These are phyloP conservation scores for Diaporthe nobilis DNA, from an alignment of 2,329 filamentous ascomycete species.

Conservation along the genomic window DNA sequence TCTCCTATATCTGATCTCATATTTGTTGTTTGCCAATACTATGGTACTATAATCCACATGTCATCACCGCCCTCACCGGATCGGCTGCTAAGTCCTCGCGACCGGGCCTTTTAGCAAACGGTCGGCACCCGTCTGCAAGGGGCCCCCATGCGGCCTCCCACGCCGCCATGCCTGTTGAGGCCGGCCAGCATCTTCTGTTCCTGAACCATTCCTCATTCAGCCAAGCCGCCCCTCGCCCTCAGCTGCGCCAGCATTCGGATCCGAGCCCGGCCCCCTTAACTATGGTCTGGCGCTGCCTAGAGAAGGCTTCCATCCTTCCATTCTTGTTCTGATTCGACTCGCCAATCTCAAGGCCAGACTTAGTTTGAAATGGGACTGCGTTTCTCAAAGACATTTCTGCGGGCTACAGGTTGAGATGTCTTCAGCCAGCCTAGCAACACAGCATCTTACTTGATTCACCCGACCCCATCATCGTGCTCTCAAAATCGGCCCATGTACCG, in stretches of 20 bases:
- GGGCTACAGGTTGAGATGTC: background rate
- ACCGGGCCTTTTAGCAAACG: constrained; percentile 13
- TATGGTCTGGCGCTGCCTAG: background rate
- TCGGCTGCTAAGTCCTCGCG: constrained; percentile 18
- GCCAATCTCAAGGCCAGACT: background rate
- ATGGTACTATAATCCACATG: background rate
- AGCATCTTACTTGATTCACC: constrained; percentile 1
- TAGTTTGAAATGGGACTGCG: background rate
- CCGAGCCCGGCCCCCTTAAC: background rate
- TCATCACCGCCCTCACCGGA: constrained; percentile 15
- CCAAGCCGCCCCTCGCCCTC: constrained; percentile 23
- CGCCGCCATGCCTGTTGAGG: constrained; percentile 13
- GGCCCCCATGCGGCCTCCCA: constrained; percentile 24
- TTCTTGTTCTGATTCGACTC: constrained; percentile 21
- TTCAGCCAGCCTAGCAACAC: constrained; percentile 4
- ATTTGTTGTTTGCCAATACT: background rate
- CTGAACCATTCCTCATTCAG: constrained; percentile 32
- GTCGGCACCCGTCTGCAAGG: constrained; percentile 16
- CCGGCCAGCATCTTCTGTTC: constrained; percentile 6
- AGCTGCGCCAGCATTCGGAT: constrained; percentile 23
- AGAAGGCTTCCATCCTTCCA: constrained; percentile 20
- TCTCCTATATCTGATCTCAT: constrained; percentile 27
- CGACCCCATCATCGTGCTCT: background rate
- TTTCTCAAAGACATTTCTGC: background rate
- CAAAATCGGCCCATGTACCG: background rate